A percentile compares a stretch with the other conserved stretches of the same genome.
Evolutionary conservation across 1,284 basidiomycete genomes (phyloP).

Genomic region (Cryptococcus floricola): DNA sequence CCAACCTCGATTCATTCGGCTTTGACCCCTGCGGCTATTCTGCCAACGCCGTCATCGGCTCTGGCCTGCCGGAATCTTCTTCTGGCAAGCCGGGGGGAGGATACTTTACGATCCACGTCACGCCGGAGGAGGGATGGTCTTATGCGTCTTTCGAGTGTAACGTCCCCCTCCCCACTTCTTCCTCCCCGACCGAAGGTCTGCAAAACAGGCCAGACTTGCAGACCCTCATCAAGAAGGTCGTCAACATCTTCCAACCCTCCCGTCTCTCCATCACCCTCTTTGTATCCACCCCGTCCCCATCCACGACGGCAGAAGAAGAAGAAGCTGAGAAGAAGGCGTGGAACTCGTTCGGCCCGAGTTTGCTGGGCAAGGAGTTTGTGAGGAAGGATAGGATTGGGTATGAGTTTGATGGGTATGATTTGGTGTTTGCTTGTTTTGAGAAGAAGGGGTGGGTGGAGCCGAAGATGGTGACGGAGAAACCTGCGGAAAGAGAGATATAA

Average conservation of each 20-base stretch:
- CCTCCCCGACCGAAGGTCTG: conserved; percentile 1
- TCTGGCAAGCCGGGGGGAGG: conserved; percentile 59
- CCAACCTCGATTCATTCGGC: conserved; percentile 85
- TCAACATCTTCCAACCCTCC: conserved; percentile 87
- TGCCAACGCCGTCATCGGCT: conserved; percentile 80
- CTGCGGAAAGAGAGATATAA: neutral
- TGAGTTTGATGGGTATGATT: conserved; percentile 92
- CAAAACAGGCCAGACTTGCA: conserved; percentile 59
- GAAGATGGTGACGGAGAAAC: conserved; percentile 3
- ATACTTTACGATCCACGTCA: conserved; percentile 98
- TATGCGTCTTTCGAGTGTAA: conserved; percentile 99
- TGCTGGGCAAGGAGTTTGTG: conserved; percentile 48
- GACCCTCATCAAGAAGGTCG: conserved; percentile 78
- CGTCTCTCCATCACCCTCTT: conserved; percentile 87
- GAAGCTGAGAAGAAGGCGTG: conserved; percentile 35
- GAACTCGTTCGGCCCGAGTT: conserved; percentile 35
- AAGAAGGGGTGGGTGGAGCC: conserved; percentile 44
- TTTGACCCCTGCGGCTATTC: conserved; percentile 97
- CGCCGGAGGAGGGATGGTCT: conserved; percentile 93
- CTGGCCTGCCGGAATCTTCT: conserved; percentile 45
- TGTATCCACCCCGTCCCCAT: conserved; percentile 64
- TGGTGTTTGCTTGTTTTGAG: conserved; percentile 89
- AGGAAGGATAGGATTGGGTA: conserved; percentile 97
- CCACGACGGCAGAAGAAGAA: conserved; percentile 33
- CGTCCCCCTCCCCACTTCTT: conserved; percentile 61